phyloP scores from a whole-genome alignment of 2,329 filamentous ascomycete genomes.

The Acrocalymma vagum region DNA sequence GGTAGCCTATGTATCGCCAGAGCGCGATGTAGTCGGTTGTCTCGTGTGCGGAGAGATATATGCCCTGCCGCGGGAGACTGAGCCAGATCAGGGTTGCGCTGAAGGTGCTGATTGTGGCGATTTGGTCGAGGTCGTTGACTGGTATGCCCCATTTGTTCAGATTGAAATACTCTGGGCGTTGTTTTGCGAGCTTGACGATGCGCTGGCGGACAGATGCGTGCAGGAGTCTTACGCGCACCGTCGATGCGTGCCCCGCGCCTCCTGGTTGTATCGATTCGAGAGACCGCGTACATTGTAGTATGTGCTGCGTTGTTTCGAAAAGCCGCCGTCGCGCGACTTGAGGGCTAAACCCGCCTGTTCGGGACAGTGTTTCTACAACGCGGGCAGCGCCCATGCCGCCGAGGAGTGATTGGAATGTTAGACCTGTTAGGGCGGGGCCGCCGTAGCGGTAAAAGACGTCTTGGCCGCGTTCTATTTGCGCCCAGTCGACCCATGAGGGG shows the following conservation, averaged over 20 bases:
- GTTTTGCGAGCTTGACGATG: conserved; percentile 67
- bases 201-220: conserved; percentile 73
- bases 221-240: conserved; percentile 73
- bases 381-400: conserved; percentile 77
- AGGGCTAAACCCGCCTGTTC: conserved; percentile 77
- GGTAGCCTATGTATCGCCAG: conserved; percentile 77
- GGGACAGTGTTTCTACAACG: conserved; percentile 76
- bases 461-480: conserved; percentile 76
- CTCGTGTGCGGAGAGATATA: conserved; percentile 70
- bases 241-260: conserved; percentile 71
- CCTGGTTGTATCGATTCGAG: conserved; percentile 72
- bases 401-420: conserved; percentile 71
- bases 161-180: conserved; percentile 69
- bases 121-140: conserved; percentile 78
- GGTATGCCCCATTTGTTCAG: conserved; percentile 68
- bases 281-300: conserved; percentile 74
- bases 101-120: conserved; percentile 77
- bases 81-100: conserved; percentile 73
- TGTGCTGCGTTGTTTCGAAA: conserved; percentile 78
- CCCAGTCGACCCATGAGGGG: conserved; percentile 81
- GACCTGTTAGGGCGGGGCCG: conserved; percentile 69
- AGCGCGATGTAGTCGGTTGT: conserved; percentile 75
- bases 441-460: conserved; percentile 81
- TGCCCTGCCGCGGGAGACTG: conserved; percentile 75
- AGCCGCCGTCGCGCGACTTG: conserved; percentile 72